phyloP scores from a whole-genome alignment of 345 rosid genomes.

The Eucalyptus regnans region DNA sequence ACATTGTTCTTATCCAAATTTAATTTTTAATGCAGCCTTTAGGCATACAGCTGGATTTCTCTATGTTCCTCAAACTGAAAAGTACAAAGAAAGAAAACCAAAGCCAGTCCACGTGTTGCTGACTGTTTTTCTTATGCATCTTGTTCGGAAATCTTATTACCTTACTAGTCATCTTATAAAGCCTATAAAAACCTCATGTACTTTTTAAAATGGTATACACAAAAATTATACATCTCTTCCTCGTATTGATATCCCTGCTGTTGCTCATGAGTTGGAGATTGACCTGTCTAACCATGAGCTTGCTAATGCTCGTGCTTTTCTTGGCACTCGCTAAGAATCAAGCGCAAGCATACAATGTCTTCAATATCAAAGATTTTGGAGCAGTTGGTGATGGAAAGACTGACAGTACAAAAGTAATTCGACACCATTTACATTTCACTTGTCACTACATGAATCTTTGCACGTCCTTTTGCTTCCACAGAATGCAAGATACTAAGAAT shows the following conservation, averaged over 20 bases:
- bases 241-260: not conserved
- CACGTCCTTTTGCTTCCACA: not conserved
- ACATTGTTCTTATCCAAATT: too few relatives aligned
- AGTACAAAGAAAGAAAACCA: too few relatives aligned
- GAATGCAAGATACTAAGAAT: not conserved
- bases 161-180: not conserved
- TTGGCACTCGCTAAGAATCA: not conserved
- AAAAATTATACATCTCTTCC: not conserved
- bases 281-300: not conserved
- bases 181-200: not conserved
- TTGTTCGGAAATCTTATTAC: too few relatives aligned
- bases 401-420: not conserved
- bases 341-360: not conserved
- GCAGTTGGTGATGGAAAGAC: slow-evolving; percentile 2
- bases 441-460: not conserved
- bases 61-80: too few relatives aligned
- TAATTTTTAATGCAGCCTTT: too few relatives aligned
- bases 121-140: accelerated
- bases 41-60: too few relatives aligned
- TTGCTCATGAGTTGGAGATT: not conserved
- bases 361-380: slow-evolving; percentile 1
- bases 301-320: not conserved
- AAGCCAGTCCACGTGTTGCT: too few relatives aligned
- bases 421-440: not conserved
- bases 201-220: not conserved